A percentile compares a stretch with the other conserved stretches of the same genome.
Evolutionary conservation across 2,329 filamentous ascomycete genomes (phyloP).

Genomic region (Diaporthe citriasiana): DNA sequence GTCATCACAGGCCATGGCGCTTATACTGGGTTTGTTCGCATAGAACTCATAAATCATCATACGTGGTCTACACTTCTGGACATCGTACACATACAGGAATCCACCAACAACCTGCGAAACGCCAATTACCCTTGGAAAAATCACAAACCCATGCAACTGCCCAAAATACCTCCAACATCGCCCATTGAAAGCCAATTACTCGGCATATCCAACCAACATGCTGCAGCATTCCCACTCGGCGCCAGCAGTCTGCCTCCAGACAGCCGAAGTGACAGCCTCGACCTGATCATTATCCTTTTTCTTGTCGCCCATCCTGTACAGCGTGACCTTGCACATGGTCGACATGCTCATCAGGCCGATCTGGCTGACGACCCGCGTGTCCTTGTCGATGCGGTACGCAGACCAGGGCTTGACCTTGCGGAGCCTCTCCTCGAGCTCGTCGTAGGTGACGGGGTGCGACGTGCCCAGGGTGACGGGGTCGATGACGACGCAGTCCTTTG

Average conservation of each 20-base stretch:
- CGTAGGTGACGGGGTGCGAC: slow-evolving; percentile 47
- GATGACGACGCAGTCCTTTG: slow-evolving; percentile 55
- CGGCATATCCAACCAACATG: slow-evolving; percentile 42
- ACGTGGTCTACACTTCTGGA: not conserved
- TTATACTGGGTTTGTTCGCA: not conserved
- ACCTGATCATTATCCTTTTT: slow-evolving; percentile 48
- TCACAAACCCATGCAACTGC: not conserved
- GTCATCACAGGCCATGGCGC: not conserved
- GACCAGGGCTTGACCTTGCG: slow-evolving; percentile 48
- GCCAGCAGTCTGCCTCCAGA: slow-evolving; percentile 55
- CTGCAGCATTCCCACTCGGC: slow-evolving; percentile 53
- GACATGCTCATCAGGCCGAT: slow-evolving; percentile 56
- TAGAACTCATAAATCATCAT: slow-evolving; percentile 14
- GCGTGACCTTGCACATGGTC: slow-evolving; percentile 51
- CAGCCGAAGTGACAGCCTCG: slow-evolving; percentile 49
- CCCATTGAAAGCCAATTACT: not conserved
- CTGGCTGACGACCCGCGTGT: slow-evolving; percentile 53
- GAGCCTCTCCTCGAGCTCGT: slow-evolving; percentile 50
- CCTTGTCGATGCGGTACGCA: slow-evolving; percentile 52
- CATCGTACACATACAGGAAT: not conserved
- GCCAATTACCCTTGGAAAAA: not conserved
- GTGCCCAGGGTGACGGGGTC: slow-evolving; percentile 52
- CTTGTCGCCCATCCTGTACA: slow-evolving; percentile 47
- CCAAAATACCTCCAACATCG: not conserved
- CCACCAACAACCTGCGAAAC: not conserved